These are phyloP conservation scores for Naematelia aurantialba DNA, from an alignment of 768 basidiomycete genomes.

Conservation along the genomic window DNA sequence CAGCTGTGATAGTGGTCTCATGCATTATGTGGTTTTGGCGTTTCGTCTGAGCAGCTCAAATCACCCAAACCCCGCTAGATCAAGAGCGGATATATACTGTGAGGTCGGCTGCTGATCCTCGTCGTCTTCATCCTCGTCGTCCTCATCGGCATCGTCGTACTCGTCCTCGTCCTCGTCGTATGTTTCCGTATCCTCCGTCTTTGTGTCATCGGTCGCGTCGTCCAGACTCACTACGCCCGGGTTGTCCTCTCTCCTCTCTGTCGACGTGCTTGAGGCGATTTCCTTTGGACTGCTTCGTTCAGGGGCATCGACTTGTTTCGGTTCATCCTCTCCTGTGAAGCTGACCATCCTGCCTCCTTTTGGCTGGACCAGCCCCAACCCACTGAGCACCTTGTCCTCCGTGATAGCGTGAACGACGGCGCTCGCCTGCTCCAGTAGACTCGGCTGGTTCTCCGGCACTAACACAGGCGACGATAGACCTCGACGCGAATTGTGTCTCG, in stretches of 20 bases:
- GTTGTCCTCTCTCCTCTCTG: neutral
- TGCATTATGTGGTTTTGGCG: too few species aligned
- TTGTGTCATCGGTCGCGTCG: neutral
- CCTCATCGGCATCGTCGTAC: slow-evolving; percentile 22
- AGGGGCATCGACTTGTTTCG: neutral
- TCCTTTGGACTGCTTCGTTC: neutral
- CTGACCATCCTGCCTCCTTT: slow-evolving; percentile 5
- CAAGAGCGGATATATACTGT: slow-evolving; percentile 42
- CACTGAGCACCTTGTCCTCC: neutral
- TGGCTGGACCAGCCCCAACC: neutral
- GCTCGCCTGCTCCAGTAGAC: slow-evolving; percentile 8
- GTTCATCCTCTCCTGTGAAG: slow-evolving; percentile 1
- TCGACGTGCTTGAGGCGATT: neutral
- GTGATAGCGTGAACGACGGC: neutral
- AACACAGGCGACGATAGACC: neutral
- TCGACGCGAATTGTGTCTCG: slow-evolving; percentile 6
- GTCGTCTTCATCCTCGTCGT: slow-evolving; percentile 31
- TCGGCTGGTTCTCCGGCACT: slow-evolving; percentile 5
- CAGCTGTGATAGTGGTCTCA: too few species aligned
- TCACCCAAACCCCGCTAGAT: slow-evolving; percentile 36
- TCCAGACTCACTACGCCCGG: neutral
- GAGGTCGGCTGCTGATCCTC: slow-evolving; percentile 37
- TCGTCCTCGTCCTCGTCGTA: slow-evolving; percentile 17
- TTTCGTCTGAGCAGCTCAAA: too few species aligned
- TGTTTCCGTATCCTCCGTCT: neutral